Percentiles rank a stretch among this genome's conserved stretches.
phyloP scores from a whole-genome alignment of 2,329 filamentous ascomycete species.

The Colletotrichum melonis region DNA sequence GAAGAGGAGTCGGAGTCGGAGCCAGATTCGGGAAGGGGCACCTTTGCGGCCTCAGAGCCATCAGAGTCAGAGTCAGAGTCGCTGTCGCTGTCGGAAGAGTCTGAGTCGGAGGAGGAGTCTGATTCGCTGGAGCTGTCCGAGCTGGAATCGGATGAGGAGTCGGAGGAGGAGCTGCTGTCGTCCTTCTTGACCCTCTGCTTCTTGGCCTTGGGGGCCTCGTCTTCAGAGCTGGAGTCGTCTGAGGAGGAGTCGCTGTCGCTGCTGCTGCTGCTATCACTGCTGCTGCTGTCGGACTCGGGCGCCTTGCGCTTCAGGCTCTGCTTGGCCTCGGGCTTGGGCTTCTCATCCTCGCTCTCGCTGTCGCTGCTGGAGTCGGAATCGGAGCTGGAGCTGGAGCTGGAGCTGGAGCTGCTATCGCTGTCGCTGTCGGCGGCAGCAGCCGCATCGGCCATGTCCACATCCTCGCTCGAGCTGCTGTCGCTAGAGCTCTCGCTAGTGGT shows the following conservation, averaged over 20 bases:
- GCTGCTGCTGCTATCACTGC: slow-evolving; percentile 45
- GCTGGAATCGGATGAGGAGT: slow-evolving; percentile 50
- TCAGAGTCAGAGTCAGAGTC: slow-evolving; percentile 45
- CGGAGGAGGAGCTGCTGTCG: slow-evolving; percentile 48
- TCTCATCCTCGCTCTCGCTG: slow-evolving; percentile 35
- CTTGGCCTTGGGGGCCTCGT: slow-evolving; percentile 61
- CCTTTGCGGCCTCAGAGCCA: slow-evolving; percentile 50
- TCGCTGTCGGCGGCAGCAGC: slow-evolving; percentile 43
- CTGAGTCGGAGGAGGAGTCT: slow-evolving; percentile 44
- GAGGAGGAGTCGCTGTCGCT: slow-evolving; percentile 43
- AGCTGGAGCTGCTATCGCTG: slow-evolving; percentile 49
- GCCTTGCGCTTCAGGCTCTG: slow-evolving; percentile 56
- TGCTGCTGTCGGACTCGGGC: slow-evolving; percentile 40
- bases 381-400: slow-evolving; percentile 50
- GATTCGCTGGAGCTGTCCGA: slow-evolving; percentile 44
- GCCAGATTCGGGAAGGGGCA: slow-evolving; percentile 56
- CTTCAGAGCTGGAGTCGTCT: slow-evolving; percentile 57
- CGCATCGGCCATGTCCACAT: slow-evolving; percentile 61
- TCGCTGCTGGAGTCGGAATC: slow-evolving; percentile 44
- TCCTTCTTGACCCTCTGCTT: slow-evolving; percentile 58
- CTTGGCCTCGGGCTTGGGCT: slow-evolving; percentile 24
- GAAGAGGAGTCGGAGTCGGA: slow-evolving; percentile 51
- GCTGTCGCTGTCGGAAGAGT: slow-evolving; percentile 44
- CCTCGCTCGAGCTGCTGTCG: slow-evolving; percentile 46
- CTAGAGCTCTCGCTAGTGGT: slow-evolving; percentile 42